Conservation (phyloP, 2,329 filamentous ascomycete genomes). For the Fusarium avenaceum region DNA sequence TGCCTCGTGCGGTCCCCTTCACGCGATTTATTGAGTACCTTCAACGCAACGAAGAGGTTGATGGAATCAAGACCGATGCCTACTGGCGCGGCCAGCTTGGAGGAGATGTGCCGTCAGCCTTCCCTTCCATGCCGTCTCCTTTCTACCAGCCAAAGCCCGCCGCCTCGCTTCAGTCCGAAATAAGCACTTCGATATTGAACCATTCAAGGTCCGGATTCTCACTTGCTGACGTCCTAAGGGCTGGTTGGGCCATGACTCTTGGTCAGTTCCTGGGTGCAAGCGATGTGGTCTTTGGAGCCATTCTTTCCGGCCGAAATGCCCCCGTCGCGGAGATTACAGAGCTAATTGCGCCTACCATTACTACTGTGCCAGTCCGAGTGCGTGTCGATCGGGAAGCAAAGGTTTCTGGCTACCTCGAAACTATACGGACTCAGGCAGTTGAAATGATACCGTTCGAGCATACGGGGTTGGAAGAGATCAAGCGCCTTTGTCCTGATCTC, state of each 20-base stretch:
- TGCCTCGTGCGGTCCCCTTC: neutral
- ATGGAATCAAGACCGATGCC: neutral
- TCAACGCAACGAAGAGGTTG: neutral
- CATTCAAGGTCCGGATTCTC: neutral
- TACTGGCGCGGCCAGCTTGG: slow-evolving; percentile 9
- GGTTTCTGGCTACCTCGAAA: accelerated
- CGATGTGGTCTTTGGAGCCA: slow-evolving; percentile 4
- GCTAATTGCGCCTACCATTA: neutral
- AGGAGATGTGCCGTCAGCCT: neutral
- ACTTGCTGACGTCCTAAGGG: neutral
- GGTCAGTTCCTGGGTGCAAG: neutral
- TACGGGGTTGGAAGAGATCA: slow-evolving; percentile 1
- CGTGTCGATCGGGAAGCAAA: neutral
- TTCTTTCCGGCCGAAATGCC: neutral
- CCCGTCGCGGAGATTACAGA: neutral
- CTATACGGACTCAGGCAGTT: neutral
- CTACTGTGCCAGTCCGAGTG: neutral
- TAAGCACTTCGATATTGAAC: neutral
- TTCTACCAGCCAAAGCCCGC: slow-evolving; percentile 8
- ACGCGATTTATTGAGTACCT: slow-evolving; percentile 1
- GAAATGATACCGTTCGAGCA: slow-evolving; percentile 4
- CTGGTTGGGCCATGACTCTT: slow-evolving; percentile 1
- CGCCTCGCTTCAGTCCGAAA: neutral
- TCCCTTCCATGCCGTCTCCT: neutral
- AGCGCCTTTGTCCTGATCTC: neutral